phyloP scores from a whole-genome alignment of 2,329 filamentous ascomycete species.

The Aspergillus oerlinghausenensis region DNA sequence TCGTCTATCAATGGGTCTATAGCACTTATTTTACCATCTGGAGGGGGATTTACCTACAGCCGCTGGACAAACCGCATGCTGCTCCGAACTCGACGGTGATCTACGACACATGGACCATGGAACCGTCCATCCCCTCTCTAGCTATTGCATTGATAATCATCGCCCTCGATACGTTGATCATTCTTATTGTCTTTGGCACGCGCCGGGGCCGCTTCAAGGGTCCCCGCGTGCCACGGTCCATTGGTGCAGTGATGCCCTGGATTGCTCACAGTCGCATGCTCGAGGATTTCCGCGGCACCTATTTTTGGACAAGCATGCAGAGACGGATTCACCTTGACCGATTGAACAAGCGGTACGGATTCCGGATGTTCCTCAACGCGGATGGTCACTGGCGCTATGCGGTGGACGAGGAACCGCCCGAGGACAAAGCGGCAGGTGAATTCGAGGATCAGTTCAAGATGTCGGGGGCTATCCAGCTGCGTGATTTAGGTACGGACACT shows the following conservation, averaged over 20 bases:
- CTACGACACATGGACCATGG: slow-evolving; percentile 28
- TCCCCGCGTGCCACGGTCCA: slow-evolving; percentile 31
- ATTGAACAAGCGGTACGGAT: slow-evolving; percentile 28
- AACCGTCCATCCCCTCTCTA: slow-evolving; percentile 25
- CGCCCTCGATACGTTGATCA: slow-evolving; percentile 27
- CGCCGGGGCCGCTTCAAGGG: slow-evolving; percentile 30
- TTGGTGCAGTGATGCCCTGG: slow-evolving; percentile 32
- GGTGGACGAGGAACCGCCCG: slow-evolving; percentile 26
- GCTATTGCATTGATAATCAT: slow-evolving; percentile 26
- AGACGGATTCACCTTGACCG: slow-evolving; percentile 22
- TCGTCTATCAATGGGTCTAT: slow-evolving; percentile 33
- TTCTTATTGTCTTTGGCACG: slow-evolving; percentile 29
- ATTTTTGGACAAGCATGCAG: slow-evolving; percentile 24
- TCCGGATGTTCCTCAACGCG: slow-evolving; percentile 26
- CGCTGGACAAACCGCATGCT: slow-evolving; percentile 12
- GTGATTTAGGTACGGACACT: background rate
- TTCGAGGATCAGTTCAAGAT: background rate
- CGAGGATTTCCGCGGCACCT: slow-evolving; percentile 26
- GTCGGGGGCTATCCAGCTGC: slow-evolving; percentile 4
- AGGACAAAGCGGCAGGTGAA: slow-evolving; percentile 1
- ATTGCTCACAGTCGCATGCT: slow-evolving; percentile 32
- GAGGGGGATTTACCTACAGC: slow-evolving; percentile 28
- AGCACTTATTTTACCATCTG: slow-evolving; percentile 34
- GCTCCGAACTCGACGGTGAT: slow-evolving; percentile 26
- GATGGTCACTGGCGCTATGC: slow-evolving; percentile 30